Conservation (phyloP, 1,284 basidiomycete species). For the Rhodofomes roseus region DNA sequence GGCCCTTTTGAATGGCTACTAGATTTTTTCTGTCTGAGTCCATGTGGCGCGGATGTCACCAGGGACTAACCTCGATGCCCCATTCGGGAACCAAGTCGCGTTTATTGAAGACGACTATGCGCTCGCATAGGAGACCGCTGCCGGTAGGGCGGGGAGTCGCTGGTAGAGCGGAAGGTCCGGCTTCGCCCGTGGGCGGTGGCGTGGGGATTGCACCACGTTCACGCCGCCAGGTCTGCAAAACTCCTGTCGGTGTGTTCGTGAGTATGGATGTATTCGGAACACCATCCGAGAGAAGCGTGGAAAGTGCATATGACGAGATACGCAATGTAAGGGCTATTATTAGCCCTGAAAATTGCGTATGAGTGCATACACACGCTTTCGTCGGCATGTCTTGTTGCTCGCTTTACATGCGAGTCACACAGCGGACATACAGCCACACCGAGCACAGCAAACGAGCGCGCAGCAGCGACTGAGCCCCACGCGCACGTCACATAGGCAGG, state of each 20-base stretch:
- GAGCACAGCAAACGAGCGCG: neutral
- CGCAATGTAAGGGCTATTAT: neutral
- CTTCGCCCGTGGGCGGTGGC: neutral
- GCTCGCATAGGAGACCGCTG: constrained; percentile 56
- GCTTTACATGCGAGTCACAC: neutral
- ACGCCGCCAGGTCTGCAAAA: constrained; percentile 57
- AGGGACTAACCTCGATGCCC: constrained; percentile 71
- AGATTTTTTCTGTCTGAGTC: constrained; percentile 7
- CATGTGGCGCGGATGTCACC: neutral
- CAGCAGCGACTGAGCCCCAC: neutral
- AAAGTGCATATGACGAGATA: neutral
- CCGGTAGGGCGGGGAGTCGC: constrained; percentile 1
- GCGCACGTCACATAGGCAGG: neutral
- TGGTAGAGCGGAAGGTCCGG: neutral
- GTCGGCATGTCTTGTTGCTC: neutral
- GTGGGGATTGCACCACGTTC: constrained; percentile 46
- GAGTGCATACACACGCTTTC: neutral
- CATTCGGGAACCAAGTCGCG: constrained; percentile 85
- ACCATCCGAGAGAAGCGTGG: neutral
- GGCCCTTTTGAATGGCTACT: constrained; percentile 65
- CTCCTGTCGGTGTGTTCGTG: constrained; percentile 36
- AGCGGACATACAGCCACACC: neutral
- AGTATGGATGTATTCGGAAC: neutral
- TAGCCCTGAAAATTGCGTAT: no score
- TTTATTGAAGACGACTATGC: constrained; percentile 92